A percentile compares a stretch with the other conserved stretches of the same genome.
These are phyloP conservation scores for Ananas comosus DNA, from an alignment of 176 grass and related monocot species.

Conservation along the genomic window DNA sequence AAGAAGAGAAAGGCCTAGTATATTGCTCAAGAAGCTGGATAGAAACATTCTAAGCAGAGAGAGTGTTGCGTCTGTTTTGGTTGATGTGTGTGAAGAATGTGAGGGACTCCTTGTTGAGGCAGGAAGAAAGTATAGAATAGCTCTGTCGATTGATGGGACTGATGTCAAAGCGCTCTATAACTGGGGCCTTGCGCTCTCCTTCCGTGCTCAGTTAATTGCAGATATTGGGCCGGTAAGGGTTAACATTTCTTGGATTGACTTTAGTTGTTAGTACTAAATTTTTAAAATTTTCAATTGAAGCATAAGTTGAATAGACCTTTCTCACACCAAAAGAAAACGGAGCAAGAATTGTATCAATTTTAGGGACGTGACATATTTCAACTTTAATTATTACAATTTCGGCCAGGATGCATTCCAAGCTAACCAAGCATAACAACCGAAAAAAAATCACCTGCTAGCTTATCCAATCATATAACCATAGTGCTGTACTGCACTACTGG, in stretches of 20 bases:
- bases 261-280: not conserved
- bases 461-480: too few relatives aligned
- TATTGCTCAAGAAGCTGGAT: constrained; percentile 46
- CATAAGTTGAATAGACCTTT: not conserved
- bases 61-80: constrained; percentile 37
- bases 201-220: constrained; percentile 72
- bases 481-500: too few relatives aligned
- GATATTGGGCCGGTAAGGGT: constrained; percentile 91
- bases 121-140: constrained; percentile 70
- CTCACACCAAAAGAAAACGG: not conserved
- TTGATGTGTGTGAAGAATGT: constrained; percentile 77
- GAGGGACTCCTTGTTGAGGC: constrained; percentile 77
- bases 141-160: constrained; percentile 54
- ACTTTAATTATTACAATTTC: too few relatives aligned
- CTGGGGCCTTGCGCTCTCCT: constrained; percentile 75
- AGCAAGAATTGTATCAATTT: not conserved
- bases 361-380: not conserved
- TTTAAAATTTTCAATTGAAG: not conserved
- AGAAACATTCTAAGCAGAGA: constrained; percentile 39
- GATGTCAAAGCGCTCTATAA: constrained; percentile 82
- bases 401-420: too few relatives aligned
- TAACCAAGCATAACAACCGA: too few relatives aligned
- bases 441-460: too few relatives aligned
- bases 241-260: not conserved
- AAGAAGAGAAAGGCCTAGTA: constrained; percentile 17